These are phyloP conservation scores for Chenopodium berlandieri DNA, from an alignment of 148 eudicot genomes.

Conservation along the genomic window DNA sequence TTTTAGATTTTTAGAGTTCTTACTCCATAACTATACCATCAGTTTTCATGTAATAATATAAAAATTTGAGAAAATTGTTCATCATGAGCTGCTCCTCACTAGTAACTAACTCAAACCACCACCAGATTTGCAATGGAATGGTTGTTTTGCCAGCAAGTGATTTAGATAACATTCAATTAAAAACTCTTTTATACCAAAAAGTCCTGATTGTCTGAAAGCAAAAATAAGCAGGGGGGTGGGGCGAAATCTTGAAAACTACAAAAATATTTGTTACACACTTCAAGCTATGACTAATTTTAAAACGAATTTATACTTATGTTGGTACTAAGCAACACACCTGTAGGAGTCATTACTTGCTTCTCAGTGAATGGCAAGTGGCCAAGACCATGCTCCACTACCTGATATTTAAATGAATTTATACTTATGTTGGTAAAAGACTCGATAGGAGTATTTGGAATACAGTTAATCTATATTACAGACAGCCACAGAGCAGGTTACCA, in stretches of 20 bases:
- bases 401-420: constrained; percentile 26
- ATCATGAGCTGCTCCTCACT: not conserved
- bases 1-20: too few relatives aligned
- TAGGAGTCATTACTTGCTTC: constrained; percentile 87
- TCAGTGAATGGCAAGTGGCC: constrained; percentile 96
- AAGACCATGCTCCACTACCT: constrained; percentile 99
- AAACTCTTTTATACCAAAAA: not conserved
- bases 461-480: constrained; percentile 2
- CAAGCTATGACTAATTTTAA: not conserved
- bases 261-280: not conserved
- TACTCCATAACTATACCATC: not conserved
- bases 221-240: not conserved
- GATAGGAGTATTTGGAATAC: not conserved
- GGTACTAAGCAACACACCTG: constrained; percentile 47
- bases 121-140: not conserved
- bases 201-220: not conserved
- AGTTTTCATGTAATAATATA: not conserved
- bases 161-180: not conserved
- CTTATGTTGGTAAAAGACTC: not conserved
- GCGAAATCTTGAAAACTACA: not conserved
- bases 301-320: too few relatives aligned
- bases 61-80: not conserved
- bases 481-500: constrained; percentile 48
- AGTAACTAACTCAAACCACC: not conserved
- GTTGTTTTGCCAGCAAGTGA: not conserved